Percentiles rank a stretch among this genome's conserved stretches.
Conservation (phyloP, 148 eudicot species). For the Cornus kousa region DNA sequence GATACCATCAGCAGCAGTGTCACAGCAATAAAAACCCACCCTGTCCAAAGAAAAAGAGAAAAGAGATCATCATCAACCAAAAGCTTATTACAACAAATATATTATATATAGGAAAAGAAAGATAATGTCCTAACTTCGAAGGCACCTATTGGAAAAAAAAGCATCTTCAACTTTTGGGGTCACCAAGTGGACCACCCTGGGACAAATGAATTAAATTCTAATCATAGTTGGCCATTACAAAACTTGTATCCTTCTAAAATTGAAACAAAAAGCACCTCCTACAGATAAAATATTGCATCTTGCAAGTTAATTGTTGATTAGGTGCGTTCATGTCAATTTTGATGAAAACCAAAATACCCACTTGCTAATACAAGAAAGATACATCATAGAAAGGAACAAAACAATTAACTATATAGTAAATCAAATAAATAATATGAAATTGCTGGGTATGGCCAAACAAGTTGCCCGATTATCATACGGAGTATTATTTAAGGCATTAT, state of each 20-base stretch:
- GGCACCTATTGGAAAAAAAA: background rate
- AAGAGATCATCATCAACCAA: background rate
- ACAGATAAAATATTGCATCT: background rate
- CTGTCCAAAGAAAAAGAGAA: background rate
- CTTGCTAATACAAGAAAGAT: background rate
- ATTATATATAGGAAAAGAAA: background rate
- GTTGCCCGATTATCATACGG: slow-evolving; percentile 18
- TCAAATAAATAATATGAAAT: background rate
- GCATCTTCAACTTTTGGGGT: background rate
- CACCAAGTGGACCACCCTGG: background rate
- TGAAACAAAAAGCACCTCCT: background rate
- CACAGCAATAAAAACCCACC: slow-evolving; percentile 3
- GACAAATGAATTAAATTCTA: background rate
- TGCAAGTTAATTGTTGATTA: background rate
- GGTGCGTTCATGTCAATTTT: background rate
- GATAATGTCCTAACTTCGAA: slow-evolving; percentile 7
- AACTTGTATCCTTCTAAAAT: background rate
- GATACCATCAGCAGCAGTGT: slow-evolving; percentile 14
- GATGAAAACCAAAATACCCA: slow-evolving; percentile 11
- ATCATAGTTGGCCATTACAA: too few relatives aligned
- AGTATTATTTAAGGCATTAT: background rate
- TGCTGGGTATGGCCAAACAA: slow-evolving; percentile 16
- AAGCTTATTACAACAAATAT: background rate
- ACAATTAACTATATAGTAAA: too few relatives aligned
- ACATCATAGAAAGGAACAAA: background rate